Conservation (phyloP, 2,329 filamentous ascomycete species). For the Penicillium polonicum region DNA sequence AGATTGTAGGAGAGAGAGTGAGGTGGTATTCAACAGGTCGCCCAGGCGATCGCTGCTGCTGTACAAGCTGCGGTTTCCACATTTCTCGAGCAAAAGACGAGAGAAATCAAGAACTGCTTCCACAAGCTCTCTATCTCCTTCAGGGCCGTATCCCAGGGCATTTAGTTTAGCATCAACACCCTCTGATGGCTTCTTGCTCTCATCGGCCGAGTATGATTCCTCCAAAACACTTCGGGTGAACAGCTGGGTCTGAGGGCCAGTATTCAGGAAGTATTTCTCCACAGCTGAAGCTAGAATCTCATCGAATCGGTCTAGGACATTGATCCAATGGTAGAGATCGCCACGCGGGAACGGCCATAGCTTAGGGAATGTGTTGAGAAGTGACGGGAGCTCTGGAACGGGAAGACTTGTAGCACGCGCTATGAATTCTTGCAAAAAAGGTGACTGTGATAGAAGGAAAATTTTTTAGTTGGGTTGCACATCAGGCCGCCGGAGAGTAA, state of each 20-base stretch:
- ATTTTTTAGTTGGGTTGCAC: conserved; percentile 23
- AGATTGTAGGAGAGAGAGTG: conserved; percentile 71
- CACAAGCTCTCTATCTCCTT: conserved; percentile 78
- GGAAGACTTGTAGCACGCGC: conserved; percentile 61
- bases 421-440: conserved; percentile 81
- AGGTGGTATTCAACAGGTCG: conserved; percentile 83
- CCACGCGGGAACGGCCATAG: conserved; percentile 94
- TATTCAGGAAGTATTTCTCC: conserved; percentile 72
- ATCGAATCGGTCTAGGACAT: conserved; percentile 89
- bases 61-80: conserved; percentile 94
- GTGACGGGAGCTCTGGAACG: conserved; percentile 72
- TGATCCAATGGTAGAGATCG: conserved; percentile 98
- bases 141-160: conserved; percentile 63
- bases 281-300: conserved; percentile 79
- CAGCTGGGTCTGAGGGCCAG: conserved; percentile 75
- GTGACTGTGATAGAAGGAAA: conserved; percentile 61
- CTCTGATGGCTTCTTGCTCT: conserved; percentile 54
- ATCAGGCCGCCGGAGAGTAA: conserved; percentile 18
- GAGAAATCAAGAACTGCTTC: conserved; percentile 83
- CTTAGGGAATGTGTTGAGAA: conserved; percentile 76
- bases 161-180: conserved; percentile 55
- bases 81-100: conserved; percentile 84
- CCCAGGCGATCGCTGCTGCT: conserved; percentile 88
- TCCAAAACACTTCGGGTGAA: conserved; percentile 55
- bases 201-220: conserved; percentile 58